Evolutionary conservation across 345 rosid genomes (phyloP), one percentile per base, ranked within the genome.

Genomic region (Dipteronia dyeriana): DNA sequence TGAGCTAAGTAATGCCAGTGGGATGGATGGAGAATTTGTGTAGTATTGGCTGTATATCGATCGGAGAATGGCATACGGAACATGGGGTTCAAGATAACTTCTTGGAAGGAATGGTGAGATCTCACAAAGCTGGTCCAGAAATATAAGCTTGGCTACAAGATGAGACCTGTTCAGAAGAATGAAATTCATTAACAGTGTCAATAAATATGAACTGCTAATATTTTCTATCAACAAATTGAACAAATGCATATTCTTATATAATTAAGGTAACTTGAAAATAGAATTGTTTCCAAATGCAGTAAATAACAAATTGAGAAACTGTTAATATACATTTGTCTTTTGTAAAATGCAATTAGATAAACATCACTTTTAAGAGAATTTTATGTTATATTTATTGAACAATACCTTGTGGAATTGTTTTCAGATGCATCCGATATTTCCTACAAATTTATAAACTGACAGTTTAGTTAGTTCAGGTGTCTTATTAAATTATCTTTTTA

Each of bases 111-210:
- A 90, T 3, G 93, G 92, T 14, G 99, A 97, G 73, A 88, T 87
- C 88, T 97, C 98, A 66, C 92, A 97, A 38, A 97, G 88, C 87
- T 94, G 98, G 84, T 97, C 99, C 38, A 97, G 84, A 92, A 97
- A 97, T 61, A 94, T 91, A 61, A 97, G 90, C 89, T 94, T 94
- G 14, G 97, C 95, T 29, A 94, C 94, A 10, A 94, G 93, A 84
- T 91, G 97, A 88, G 97, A 90, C 80, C 98, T 94, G 92, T 77
- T 49, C 9, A 84, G 13, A 70, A 68, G 7, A 63, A 2, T 3
- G 66, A n/a, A 25, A 16, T 29, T 14, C 57, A 72, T 76, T 67
- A 78, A 34, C 31, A 11, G n/a, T 43, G 45, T 41, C 75, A 38
- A 61, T 75, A 49, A 63, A 66, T 6, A 31, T 26, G 26, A 74